Evolutionary conservation across 2,329 filamentous ascomycete species (phyloP), one percentile per base, ranked within the genome.

Genomic region (Paecilomyces sp.): DNA sequence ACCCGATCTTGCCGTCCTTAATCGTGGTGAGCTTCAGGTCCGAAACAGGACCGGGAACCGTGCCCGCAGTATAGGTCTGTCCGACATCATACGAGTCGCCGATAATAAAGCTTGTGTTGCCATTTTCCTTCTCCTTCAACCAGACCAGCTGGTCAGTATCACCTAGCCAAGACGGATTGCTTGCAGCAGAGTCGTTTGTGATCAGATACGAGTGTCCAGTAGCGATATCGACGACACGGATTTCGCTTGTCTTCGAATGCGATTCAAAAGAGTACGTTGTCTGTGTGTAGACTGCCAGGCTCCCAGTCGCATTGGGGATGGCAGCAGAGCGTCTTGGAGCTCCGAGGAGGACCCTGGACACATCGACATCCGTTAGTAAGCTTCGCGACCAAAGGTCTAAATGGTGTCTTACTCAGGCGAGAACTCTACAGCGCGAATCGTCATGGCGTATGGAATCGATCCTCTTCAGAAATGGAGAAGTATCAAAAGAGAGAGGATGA

Each of bases 211-310:
- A 76, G 28, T 72, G 72, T 22, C 77, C 75, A 18, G 71, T 74
- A 11, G 67, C 66, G 36, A 80, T 71, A 50, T 81, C 76, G 3
- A 81, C 62, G 3, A 80, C 74, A 25, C 76, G 74, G 54, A 81
- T 77, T 62, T 81, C 79, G 54, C 72, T 76, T 33, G 72, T 78
- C 62, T 78, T 78, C 41, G 74, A 72, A 64, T 80, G 79, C 0
- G 76, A 76, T 31, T 80, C 76, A 64, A 81, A 81, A 24, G 78
- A 80, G 62, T 81, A 81, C n/a, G 74, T 72, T 1, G 78, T 77
- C 58, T 80, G 77, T 8, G 76, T 79, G 65, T 79, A 81, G 11
- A 80, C 71, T 5, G 77, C 75, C 30, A 80, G 71, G 13, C 74
- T 79, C n/a, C 79, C 79, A 25, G 75, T 68, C 1, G 77, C 67